Evolutionary conservation across 768 basidiomycete genomes (phyloP), one percentile per base, ranked within the genome.

Genomic region (Termitomyces sp.): DNA sequence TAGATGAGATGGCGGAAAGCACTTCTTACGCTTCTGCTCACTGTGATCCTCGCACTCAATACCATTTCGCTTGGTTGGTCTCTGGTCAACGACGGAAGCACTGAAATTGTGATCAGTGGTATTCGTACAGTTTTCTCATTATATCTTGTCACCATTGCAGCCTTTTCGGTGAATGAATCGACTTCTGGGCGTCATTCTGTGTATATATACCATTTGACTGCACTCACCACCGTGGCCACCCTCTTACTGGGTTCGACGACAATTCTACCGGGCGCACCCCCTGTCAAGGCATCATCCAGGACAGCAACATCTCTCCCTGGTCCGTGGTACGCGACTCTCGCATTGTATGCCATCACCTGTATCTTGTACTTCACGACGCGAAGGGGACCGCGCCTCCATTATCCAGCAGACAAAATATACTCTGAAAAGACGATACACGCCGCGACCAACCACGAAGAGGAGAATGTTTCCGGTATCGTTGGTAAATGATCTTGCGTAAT

Each of bases 301-400:
- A 58, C 58, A 19, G 65, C 60, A 2, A 60, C 59, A 37, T 19
- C 61, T 46, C 53, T 70, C 32, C 47, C 61, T 58, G 60, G 66
- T 58, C 63, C 86, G 5, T 87, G 84, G 82, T 81, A 82, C 51
- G 66, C 76, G 2, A 71, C 76, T 9, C 63, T 87, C 15, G 72
- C 62, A 5, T 64, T 87, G 19, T 87, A 85, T 60, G 65, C 70
- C 24, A 37, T 80, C 17, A 70, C 77, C 2, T 72, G 72, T 53
- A 54, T 72, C 35, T 46, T 71, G 9, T 67, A 68, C 8, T 68
- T 74, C 40, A 74, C 85, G n/a, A 86, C 84, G 1, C 88, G 87
- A 2, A 74, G 79, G 37, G 93, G 93, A 0, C 94, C 94, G 0
- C 71, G 76, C 9, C 72, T 95, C 5, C 81, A 91, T 64, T 90